These are phyloP conservation scores for Rhizopus sp. DNA, from an alignment of 371 early-diverging fungal genomes.

Conservation along the genomic window DNA sequence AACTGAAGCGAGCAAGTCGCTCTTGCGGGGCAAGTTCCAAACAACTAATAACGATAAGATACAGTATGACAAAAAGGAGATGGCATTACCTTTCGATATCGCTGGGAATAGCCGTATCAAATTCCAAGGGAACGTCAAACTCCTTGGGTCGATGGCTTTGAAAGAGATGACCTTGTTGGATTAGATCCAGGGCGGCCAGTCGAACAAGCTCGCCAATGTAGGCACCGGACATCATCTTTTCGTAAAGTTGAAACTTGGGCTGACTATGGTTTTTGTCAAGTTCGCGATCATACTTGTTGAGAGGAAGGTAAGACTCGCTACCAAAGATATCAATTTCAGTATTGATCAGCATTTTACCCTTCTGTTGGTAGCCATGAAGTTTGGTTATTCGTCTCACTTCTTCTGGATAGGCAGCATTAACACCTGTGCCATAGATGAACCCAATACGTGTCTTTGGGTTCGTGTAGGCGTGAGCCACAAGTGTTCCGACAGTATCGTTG, in stretches of 20 bases:
- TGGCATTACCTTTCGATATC: too few species aligned
- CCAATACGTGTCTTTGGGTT: constrained; percentile 82
- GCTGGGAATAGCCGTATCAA: constrained; percentile 62
- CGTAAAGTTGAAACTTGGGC: constrained; percentile 65
- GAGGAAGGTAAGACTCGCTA: constrained; percentile 62
- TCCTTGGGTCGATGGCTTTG: constrained; percentile 61
- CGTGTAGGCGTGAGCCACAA: constrained; percentile 84
- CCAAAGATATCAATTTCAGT: constrained; percentile 74
- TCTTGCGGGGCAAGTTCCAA: too few species aligned
- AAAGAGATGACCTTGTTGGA: constrained; percentile 41
- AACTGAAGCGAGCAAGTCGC: too few species aligned
- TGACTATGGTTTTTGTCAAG: constrained; percentile 65
- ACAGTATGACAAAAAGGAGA: too few species aligned
- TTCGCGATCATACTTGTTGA: constrained; percentile 64
- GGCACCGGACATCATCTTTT: constrained; percentile 84
- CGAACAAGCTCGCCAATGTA: constrained; percentile 81
- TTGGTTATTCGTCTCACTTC: not conserved
- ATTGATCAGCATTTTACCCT: constrained; percentile 61
- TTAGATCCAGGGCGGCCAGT: constrained; percentile 65
- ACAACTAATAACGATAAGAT: too few species aligned
- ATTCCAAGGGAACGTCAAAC: constrained; percentile 72
- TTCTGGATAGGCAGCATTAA: constrained; percentile 70
- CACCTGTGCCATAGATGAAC: constrained; percentile 95
- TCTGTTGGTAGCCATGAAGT: constrained; percentile 39
- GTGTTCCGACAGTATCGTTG: constrained; percentile 96